These are phyloP conservation scores for Clausena lansium DNA, from an alignment of 345 rosid genomes.

Conservation along the genomic window DNA sequence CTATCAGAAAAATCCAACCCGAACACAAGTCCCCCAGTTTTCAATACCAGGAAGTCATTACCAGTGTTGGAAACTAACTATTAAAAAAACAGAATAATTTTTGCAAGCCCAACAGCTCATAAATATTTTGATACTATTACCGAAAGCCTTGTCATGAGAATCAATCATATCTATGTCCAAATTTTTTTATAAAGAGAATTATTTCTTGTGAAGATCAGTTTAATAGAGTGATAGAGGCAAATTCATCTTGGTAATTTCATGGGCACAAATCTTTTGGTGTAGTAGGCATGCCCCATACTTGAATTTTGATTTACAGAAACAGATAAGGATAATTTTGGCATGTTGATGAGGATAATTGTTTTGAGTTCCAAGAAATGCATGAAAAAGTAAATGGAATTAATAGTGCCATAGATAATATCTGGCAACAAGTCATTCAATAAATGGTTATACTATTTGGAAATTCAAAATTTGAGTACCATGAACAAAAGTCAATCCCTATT, in stretches of 20 bases:
- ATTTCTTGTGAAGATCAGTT: neutral
- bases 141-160: no score
- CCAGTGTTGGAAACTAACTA: no score
- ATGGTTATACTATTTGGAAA: neutral
- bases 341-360: neutral
- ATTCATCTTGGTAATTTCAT: neutral
- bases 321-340: neutral
- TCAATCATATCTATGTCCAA: no score
- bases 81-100: no score
- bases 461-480: neutral
- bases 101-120: no score
- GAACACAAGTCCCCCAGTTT: no score
- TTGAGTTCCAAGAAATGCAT: neutral
- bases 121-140: no score
- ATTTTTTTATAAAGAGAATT: neutral
- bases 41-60: no score
- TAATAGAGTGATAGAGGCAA: neutral
- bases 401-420: neutral
- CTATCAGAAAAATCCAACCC: no score
- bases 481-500: constrained; percentile 2
- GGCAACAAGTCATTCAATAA: neutral
- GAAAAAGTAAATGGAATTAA: neutral
- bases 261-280: neutral
- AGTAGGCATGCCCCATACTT: neutral
- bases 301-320: neutral